These are phyloP conservation scores for Leptodontidium sp. DNA, from an alignment of 2,329 filamentous ascomycete species.

Conservation along the genomic window DNA sequence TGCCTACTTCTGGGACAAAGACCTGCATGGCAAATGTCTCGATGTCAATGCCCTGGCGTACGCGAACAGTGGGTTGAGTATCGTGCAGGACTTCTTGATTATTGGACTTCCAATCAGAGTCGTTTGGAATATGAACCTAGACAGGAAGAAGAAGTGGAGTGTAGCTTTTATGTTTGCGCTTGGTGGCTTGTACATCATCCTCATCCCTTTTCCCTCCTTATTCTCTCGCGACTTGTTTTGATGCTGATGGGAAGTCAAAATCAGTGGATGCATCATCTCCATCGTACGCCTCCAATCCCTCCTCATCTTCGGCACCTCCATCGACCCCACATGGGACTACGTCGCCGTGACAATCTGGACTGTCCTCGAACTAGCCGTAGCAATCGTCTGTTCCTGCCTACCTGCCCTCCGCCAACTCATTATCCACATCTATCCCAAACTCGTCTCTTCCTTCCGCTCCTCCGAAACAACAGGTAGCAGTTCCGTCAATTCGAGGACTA, in stretches of 20 bases:
- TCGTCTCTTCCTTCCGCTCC: neutral
- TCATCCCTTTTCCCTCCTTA: slow-evolving; percentile 22
- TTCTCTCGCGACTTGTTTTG: no score
- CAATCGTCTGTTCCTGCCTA: slow-evolving; percentile 54
- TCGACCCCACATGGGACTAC: slow-evolving; percentile 39
- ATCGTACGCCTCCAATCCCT: slow-evolving; percentile 30
- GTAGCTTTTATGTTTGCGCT: slow-evolving; percentile 72
- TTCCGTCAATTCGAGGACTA: neutral
- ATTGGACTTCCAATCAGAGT: slow-evolving; percentile 71
- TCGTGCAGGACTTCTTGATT: slow-evolving; percentile 71
- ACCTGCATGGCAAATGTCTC: slow-evolving; percentile 55
- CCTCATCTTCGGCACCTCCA: slow-evolving; percentile 28
- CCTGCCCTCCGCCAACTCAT: slow-evolving; percentile 51
- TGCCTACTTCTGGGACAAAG: slow-evolving; percentile 32
- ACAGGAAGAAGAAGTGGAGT: slow-evolving; percentile 70
- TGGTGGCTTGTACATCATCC: slow-evolving; percentile 65
- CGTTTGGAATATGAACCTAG: slow-evolving; percentile 67
- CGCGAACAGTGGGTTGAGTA: slow-evolving; percentile 71
- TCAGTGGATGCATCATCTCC: slow-evolving; percentile 30
- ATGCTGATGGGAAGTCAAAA: neutral
- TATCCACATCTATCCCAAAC: slow-evolving; percentile 2
- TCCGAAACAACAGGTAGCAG: neutral
- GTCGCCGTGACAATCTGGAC: slow-evolving; percentile 47
- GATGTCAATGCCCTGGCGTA: slow-evolving; percentile 72
- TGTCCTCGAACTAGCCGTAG: slow-evolving; percentile 45